These are phyloP conservation scores for Cairneyella variabilis DNA, from an alignment of 495 filamentous ascomycete genomes.

Conservation along the genomic window DNA sequence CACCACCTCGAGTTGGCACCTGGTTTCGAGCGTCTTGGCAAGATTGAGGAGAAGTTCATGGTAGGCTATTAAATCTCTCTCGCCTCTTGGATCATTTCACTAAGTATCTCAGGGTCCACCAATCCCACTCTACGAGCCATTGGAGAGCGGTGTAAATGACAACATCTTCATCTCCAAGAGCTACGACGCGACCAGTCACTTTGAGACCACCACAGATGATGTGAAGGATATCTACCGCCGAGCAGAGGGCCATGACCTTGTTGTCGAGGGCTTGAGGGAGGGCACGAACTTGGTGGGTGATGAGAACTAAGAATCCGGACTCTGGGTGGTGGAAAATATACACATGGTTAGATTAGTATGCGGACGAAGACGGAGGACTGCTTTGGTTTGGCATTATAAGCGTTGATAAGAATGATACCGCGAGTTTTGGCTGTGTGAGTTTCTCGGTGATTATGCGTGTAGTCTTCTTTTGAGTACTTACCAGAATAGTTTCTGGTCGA, in stretches of 20 bases:
- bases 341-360: too few relatives aligned
- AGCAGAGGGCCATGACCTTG: constrained; percentile 82
- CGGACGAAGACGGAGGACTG: too few relatives aligned
- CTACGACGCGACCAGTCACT: constrained; percentile 96
- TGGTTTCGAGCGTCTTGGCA: constrained; percentile 88
- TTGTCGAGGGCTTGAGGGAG: constrained; percentile 55
- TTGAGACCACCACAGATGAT: constrained; percentile 88
- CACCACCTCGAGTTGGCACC: constrained; percentile 93
- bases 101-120: constrained; percentile 55
- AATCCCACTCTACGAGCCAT: constrained; percentile 89
- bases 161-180: constrained; percentile 97
- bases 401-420: too few relatives aligned
- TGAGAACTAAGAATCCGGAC: constrained; percentile 36
- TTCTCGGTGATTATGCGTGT: too few relatives aligned
- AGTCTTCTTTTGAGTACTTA: too few relatives aligned
- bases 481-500: too few relatives aligned
- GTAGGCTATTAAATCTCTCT: constrained; percentile 29
- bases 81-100: constrained; percentile 5
- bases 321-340: too few relatives aligned
- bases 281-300: constrained; percentile 49
- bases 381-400: too few relatives aligned
- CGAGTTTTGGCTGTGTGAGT: too few relatives aligned
- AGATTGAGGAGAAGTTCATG: constrained; percentile 97
- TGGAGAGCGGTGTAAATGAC: constrained; percentile 81
- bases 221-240: constrained; percentile 91